Conservation (phyloP, 768 basidiomycete genomes). For the Lepiota brunneoincarnata region DNA sequence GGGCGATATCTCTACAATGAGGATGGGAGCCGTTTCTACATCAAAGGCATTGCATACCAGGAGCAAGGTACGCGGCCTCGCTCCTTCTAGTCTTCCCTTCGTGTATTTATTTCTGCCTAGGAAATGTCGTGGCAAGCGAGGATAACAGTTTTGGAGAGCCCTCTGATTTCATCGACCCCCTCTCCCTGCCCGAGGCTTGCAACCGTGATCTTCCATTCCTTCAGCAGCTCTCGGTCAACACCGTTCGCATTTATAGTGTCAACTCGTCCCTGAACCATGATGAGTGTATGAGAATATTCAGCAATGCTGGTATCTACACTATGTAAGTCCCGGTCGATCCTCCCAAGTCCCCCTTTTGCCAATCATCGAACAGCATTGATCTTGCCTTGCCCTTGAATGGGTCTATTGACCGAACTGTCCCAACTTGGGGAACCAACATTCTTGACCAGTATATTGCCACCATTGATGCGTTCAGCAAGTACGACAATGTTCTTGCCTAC, state of each 20-base stretch:
- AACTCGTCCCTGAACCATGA: constrained; percentile 83
- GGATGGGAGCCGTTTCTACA: constrained; percentile 77
- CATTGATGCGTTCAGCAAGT: constrained; percentile 77
- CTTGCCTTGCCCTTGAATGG: constrained; percentile 83
- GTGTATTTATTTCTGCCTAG: constrained; percentile 22
- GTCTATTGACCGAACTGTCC: constrained; percentile 70
- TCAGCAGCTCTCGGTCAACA: constrained; percentile 73
- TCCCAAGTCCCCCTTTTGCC: background rate
- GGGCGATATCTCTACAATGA: constrained; percentile 82
- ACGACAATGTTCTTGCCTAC: constrained; percentile 86
- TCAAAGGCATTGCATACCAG: constrained; percentile 87
- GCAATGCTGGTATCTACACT: constrained; percentile 80
- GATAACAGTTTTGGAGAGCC: constrained; percentile 71
- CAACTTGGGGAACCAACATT: constrained; percentile 82
- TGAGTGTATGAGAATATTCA: constrained; percentile 77
- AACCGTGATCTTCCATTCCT: constrained; percentile 78
- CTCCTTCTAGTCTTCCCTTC: background rate
- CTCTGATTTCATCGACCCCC: constrained; percentile 75
- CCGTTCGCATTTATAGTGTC: constrained; percentile 85
- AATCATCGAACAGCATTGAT: constrained; percentile 61
- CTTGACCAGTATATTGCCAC: constrained; percentile 75
- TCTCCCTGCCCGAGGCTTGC: constrained; percentile 66
- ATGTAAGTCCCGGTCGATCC: constrained; percentile 52
- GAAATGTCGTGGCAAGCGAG: constrained; percentile 38
- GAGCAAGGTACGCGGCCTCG: constrained; percentile 54